Evolutionary conservation across 371 early-diverging fungal genomes (phyloP).

Genomic region (Zychaea mexicana): DNA sequence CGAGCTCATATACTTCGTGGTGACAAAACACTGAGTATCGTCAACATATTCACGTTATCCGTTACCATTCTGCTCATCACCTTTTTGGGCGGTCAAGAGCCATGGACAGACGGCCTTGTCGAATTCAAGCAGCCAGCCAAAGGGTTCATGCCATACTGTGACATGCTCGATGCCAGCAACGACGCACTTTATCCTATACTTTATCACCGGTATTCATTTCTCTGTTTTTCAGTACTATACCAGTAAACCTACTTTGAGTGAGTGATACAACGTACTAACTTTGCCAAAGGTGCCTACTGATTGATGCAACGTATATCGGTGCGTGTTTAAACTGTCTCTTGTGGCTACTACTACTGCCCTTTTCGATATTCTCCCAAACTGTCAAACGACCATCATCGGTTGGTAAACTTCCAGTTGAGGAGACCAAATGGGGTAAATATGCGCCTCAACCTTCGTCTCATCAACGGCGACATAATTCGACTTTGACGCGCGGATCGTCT

Average conservation of each 20-base stretch:
- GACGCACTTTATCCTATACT: slow-evolving; percentile 36
- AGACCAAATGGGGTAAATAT: not conserved
- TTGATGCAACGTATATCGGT: slow-evolving; percentile 9
- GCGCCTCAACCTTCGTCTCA: not conserved
- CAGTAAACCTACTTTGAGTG: too few relatives aligned
- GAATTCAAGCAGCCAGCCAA: slow-evolving; percentile 32
- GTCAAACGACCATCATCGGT: slow-evolving; percentile 5
- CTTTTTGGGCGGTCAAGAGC: slow-evolving; percentile 31
- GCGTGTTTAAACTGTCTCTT: slow-evolving; percentile 1
- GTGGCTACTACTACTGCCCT: not conserved
- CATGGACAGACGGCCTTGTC: slow-evolving; percentile 39
- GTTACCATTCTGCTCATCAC: slow-evolving; percentile 22
- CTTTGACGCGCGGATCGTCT: not conserved
- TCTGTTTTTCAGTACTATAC: too few relatives aligned
- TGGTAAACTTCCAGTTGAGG: not conserved
- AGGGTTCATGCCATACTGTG: slow-evolving; percentile 37
- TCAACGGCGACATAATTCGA: not conserved
- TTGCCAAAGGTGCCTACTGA: slow-evolving; percentile 5
- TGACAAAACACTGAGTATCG: slow-evolving; percentile 28
- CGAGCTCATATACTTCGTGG: slow-evolving; percentile 31
- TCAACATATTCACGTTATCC: slow-evolving; percentile 17
- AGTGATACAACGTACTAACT: too few relatives aligned
- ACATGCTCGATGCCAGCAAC: slow-evolving; percentile 19
- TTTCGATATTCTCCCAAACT: not conserved
- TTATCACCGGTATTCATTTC: slow-evolving; percentile 43